These are phyloP conservation scores for Debaryomyces udenii DNA, from an alignment of 1,139 yeast genomes.

Conservation along the genomic window DNA sequence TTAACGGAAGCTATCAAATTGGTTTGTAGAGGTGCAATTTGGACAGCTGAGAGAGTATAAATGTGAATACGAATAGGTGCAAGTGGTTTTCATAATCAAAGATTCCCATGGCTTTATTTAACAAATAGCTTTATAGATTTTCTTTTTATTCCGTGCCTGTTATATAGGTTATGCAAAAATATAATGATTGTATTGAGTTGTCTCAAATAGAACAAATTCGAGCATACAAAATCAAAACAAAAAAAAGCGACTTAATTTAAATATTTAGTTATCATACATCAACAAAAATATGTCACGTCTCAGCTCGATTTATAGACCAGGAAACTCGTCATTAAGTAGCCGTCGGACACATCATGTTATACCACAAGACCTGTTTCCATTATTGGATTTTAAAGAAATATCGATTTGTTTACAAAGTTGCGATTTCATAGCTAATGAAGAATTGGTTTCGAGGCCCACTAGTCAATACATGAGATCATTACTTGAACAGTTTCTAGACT, in stretches of 20 bases:
- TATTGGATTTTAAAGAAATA: constrained; percentile 66
- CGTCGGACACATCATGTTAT: constrained; percentile 20
- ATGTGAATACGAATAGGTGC: too few relatives aligned
- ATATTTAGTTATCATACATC: neutral
- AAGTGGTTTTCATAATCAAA: too few relatives aligned
- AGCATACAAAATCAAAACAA: constrained; percentile 10
- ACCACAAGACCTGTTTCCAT: constrained; percentile 56
- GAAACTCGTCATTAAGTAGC: constrained; percentile 16
- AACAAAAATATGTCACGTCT: constrained; percentile 26
- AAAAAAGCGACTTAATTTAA: constrained; percentile 4
- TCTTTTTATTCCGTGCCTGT: too few relatives aligned
- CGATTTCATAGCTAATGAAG: constrained; percentile 66
- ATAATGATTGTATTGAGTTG: too few relatives aligned
- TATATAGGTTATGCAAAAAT: too few relatives aligned
- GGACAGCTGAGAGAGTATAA: constrained; percentile 83
- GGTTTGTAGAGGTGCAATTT: constrained; percentile 85
- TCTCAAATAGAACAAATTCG: neutral
- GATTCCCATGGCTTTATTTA: too few relatives aligned
- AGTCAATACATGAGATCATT: constrained; percentile 61
- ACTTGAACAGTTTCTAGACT: constrained; percentile 72
- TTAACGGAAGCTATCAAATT: constrained; percentile 85
- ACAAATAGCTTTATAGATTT: too few relatives aligned
- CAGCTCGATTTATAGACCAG: constrained; percentile 29
- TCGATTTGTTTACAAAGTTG: constrained; percentile 64
- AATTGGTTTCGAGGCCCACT: constrained; percentile 65